Percentiles rank a stretch among this genome's conserved stretches.
phyloP scores from a whole-genome alignment of 2,329 filamentous ascomycete species.

The Stemphylium lycopersici region DNA sequence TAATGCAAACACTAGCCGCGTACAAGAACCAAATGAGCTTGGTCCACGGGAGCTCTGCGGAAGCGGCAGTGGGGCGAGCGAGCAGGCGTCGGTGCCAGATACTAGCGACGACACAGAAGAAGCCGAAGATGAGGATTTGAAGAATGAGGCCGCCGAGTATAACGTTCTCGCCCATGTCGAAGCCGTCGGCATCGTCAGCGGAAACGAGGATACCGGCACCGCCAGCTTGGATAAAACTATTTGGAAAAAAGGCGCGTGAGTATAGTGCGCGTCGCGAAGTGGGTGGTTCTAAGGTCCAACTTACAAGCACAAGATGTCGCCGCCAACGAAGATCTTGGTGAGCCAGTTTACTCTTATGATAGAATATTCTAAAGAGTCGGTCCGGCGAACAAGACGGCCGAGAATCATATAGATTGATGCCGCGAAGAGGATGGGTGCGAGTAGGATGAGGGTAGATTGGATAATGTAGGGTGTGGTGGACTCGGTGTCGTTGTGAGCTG shows the following conservation, averaged over 20 bases:
- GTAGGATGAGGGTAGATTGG: constrained; percentile 43
- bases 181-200: constrained; percentile 26
- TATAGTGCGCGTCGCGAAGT: background rate
- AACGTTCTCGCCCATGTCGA: constrained; percentile 56
- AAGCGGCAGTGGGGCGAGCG: constrained; percentile 35
- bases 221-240: constrained; percentile 54
- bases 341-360: constrained; percentile 54
- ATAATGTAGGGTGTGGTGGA: constrained; percentile 47
- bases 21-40: constrained; percentile 48
- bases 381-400: constrained; percentile 49
- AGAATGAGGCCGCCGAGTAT: constrained; percentile 63
- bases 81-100: constrained; percentile 58
- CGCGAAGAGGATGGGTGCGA: constrained; percentile 54
- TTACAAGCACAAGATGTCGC: constrained; percentile 61
- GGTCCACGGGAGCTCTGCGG: constrained; percentile 41
- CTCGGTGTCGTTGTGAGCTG: constrained; percentile 41
- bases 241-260: background rate
- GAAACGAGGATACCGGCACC: constrained; percentile 54
- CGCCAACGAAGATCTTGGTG: constrained; percentile 62
- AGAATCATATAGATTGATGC: constrained; percentile 57
- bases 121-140: constrained; percentile 63
- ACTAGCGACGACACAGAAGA: constrained; percentile 59
- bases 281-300: background rate
- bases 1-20: constrained; percentile 50
- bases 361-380: constrained; percentile 52